Base-by-base conservation (phyloP, 2,329 filamentous ascomycete species). In the Hysterium pulicare region DNA sequence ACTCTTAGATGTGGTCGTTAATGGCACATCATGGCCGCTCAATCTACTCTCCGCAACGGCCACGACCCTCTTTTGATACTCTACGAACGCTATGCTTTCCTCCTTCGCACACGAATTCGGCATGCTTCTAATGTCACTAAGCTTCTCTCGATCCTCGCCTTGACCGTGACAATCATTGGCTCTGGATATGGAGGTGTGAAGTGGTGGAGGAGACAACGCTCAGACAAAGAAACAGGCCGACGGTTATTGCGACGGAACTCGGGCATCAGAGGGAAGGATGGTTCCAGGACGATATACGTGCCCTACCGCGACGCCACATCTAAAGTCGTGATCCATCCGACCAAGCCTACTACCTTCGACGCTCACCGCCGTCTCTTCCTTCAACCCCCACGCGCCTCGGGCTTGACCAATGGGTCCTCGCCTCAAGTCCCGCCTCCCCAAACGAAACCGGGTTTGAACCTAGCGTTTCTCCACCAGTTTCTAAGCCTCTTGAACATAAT, bases 401-500 rank as follows among this genome's bases (percentile, higher is more conserved):
- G 89, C 1, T 76, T 93, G 36, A 76, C 78, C 30, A 83, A 90
- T 64, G 82, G 83, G 4, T 57, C 63, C 33, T 75, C 72, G 33
- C 71, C 75, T 26, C 78, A 81, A 33, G 88, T 94, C 5, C 93
- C 93, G 13, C 87, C 90, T 2, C 80, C 87, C 8, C 87, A 95
- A 64, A 91, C 90, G 3, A 97, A 95, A 66, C 90, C 93, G 0
- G 93, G 93, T 0, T 72, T 98, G 30, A 98, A 98, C 62, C 76
- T 98, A 45, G 93, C 93, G 9, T 98, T 98, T 59, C 69, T 98
- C 40, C 93, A 98, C 65, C 93, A 98, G 68, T 97, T 98, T 57
- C 76, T 97, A 39, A 96, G 91, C 60, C 72, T 98, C 41, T 82
- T 97, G 71, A 96, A 90, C 69, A 97, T 98, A 61, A 95, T 97